These are phyloP conservation scores for Bremia lactucae DNA, from an alignment of 352 stramenopile species.

Conservation along the genomic window DNA sequence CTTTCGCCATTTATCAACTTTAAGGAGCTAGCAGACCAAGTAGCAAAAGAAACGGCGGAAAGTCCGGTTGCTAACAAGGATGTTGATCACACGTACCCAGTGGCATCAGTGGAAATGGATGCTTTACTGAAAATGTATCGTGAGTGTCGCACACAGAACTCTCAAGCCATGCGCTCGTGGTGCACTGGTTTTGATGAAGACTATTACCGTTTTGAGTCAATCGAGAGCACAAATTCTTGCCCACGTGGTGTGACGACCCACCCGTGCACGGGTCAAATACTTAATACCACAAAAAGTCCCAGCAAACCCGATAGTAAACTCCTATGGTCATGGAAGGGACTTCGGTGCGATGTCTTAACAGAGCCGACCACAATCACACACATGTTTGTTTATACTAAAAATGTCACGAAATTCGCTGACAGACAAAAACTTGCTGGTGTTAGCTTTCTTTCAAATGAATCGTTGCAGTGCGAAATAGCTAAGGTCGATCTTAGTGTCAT, in stretches of 20 bases:
- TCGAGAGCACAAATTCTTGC: slow-evolving; percentile 15
- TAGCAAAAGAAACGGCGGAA: slow-evolving; percentile 2
- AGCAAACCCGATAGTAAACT: slow-evolving; percentile 15
- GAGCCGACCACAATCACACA: slow-evolving; percentile 60
- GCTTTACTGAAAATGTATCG: slow-evolving; percentile 35
- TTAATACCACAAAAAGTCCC: slow-evolving; percentile 19
- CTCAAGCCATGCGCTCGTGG: slow-evolving; percentile 44
- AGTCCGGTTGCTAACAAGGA: slow-evolving; percentile 3
- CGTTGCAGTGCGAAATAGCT: slow-evolving; percentile 36
- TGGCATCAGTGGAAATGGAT: slow-evolving; percentile 31
- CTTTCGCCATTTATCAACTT: slow-evolving; percentile 31
- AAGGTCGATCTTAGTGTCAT: slow-evolving; percentile 52
- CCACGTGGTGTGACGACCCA: slow-evolving; percentile 41
- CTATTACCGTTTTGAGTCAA: slow-evolving; percentile 2
- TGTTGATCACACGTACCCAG: slow-evolving; percentile 44
- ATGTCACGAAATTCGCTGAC: no score
- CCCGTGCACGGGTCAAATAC: slow-evolving; percentile 47
- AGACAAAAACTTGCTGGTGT: no score
- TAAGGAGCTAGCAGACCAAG: slow-evolving; percentile 17
- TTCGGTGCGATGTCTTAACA: slow-evolving; percentile 53
- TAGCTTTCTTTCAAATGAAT: slow-evolving; percentile 45
- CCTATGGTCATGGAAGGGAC: slow-evolving; percentile 62
- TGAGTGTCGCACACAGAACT: slow-evolving; percentile 35
- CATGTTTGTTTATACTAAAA: slow-evolving; percentile 38
- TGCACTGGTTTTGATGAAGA: slow-evolving; percentile 29